Evolutionary conservation across 2,329 filamentous ascomycete genomes (phyloP).

Genomic region (Talaromyces sp.): DNA sequence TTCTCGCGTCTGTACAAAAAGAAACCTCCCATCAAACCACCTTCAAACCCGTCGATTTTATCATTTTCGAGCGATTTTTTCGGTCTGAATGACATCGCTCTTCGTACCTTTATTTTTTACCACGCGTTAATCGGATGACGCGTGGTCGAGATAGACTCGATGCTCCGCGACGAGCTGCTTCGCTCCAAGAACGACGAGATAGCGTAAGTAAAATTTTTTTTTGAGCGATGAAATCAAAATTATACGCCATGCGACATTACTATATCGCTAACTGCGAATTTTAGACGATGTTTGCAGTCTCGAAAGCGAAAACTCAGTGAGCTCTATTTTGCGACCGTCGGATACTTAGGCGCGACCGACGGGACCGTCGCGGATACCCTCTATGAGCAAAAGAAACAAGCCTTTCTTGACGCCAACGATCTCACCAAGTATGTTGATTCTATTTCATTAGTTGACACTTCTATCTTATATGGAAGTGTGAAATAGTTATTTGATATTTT

Average conservation of each 20-base stretch:
- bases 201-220: slow-evolving; percentile 44
- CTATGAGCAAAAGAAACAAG: slow-evolving; percentile 49
- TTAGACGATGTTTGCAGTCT: slow-evolving; percentile 62
- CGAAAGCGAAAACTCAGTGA: slow-evolving; percentile 89
- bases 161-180: slow-evolving; percentile 50
- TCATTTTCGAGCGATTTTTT: slow-evolving; percentile 45
- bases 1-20: slow-evolving; percentile 29
- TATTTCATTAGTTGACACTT: slow-evolving; percentile 11
- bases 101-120: slow-evolving; percentile 38
- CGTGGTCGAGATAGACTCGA: slow-evolving; percentile 47
- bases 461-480: not conserved
- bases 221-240: slow-evolving; percentile 26
- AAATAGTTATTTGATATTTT: not conserved
- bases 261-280: slow-evolving; percentile 38
- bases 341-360: slow-evolving; percentile 47
- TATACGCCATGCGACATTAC: slow-evolving; percentile 21
- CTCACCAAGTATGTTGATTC: slow-evolving; percentile 52
- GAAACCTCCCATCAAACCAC: slow-evolving; percentile 34
- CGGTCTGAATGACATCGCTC: slow-evolving; percentile 42
- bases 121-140: slow-evolving; percentile 50
- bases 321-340: slow-evolving; percentile 75
- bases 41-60: slow-evolving; percentile 41
- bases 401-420: slow-evolving; percentile 57
- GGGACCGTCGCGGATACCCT: slow-evolving; percentile 55
- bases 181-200: slow-evolving; percentile 51